Base-by-base conservation (phyloP, 2,329 filamentous ascomycete genomes). In the Corinectria fuckeliana region DNA sequence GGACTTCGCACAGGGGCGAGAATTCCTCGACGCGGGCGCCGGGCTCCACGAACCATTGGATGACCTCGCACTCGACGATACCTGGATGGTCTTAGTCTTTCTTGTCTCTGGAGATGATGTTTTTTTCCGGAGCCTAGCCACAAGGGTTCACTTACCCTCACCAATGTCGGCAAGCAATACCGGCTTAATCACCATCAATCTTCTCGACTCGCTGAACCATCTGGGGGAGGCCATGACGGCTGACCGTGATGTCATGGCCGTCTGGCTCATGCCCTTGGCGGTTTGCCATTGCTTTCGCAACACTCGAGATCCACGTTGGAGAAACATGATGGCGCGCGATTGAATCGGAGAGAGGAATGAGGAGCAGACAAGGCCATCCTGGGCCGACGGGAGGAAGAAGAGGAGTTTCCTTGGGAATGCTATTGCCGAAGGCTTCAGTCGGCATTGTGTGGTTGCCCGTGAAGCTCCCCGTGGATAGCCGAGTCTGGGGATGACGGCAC, bases 1-100 rank as follows among this genome's bases (percentile, higher is more conserved):
- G 95, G 42, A 99, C 96, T 80, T 99, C 95, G 79, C 95, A 99
- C 45, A 99, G 85, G 60, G 94, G 95, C 69, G 96, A 95, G 85
- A 97, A 99, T 80, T 99, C 94, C 80, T 99, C 93, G 69, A 99
- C 93, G 58, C 91, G 89, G 32, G 95, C 95, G 58, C 93, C 94
- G 49, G 96, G 93, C 78, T 97, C 91, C 66, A 99, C 94, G 75
- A 98, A 99, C 95, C 95, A 99, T 81, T 99, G 95, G 71, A 98
- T 98, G 72, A 99, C 92, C 78, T 99, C 95, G 73, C 95, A 97
- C 80, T 99, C 95, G 74, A 95, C 93, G 72, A 98, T 99, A 55
- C 95, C 95, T 95, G 69, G 39, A 3, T 34, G 11, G 20, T 56
- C 55, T 71, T 56, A 69, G 66, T 59, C 44, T 13, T 30, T n/a